Evolutionary conservation across 768 basidiomycete species (phyloP), one percentile per base, ranked within the genome.

Genomic region (Xanthoconium stramineum): DNA sequence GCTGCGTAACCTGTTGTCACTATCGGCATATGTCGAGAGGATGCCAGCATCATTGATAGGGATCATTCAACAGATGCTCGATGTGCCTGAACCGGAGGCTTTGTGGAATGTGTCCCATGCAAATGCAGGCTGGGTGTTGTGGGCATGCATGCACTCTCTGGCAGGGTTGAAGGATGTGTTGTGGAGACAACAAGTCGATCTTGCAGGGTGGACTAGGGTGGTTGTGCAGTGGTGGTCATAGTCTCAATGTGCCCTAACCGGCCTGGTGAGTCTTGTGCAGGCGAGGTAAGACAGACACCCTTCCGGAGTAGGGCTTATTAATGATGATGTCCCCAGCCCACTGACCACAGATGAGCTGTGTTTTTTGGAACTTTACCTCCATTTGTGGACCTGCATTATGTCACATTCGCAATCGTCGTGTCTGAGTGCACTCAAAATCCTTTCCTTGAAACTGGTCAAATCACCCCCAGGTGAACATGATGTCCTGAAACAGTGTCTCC

Each of bases 361-460:
- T 1, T 75, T 87, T 15, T 72, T 77, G 11, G 75, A 76, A 19
- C 65, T 86, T 5, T 90, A 89, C 59, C 68, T 76, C 1, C 62
- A 65, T 24, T 70, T 96, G 20, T 75, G 79, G 29, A 63, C 70
- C 0, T 75, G 83, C 19, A 69, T 97, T 1, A 72, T 89, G 3
- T 95, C 93, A 0, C 86, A 94, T 64, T 88, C 88, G 9, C 82
- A 82, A 3, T 54, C 74, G 1, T 74, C 90, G 6, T 85, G 96
- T 13, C 74, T 87, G 2, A 76, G 81, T 19, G 76, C 84, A 0
- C 78, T 97, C 8, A 80, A 82, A 24, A 73, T 94, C 9, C 80
- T 91, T 15, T 72, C 76, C 6, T 84, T 83, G 2, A 74, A 76
- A 3, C 63, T 83, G 11, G 73, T 88, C 6, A 65, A 77, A 35